phyloP scores from a whole-genome alignment of 371 early-diverging fungal genomes.

The Rhizomucor pusillus region DNA sequence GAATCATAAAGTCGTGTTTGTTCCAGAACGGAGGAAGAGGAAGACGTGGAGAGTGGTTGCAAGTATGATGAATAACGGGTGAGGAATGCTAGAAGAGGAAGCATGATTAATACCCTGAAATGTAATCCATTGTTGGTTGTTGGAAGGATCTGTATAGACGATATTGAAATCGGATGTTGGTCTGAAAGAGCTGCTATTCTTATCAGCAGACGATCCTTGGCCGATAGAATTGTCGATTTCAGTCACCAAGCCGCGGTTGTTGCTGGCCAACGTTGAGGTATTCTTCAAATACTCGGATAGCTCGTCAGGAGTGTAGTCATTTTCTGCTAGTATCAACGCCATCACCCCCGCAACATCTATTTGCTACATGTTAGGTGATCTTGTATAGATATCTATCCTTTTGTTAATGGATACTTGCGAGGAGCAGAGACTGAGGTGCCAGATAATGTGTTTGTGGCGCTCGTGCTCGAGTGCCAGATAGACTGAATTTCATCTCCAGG shows the following conservation, averaged over 20 bases:
- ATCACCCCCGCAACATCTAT: slow-evolving; percentile 44
- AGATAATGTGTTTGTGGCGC: slow-evolving; percentile 39
- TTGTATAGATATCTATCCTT: background rate
- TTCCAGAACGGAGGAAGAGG: background rate
- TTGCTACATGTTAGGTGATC: background rate
- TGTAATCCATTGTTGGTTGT: too few species aligned
- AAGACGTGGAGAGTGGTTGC: background rate
- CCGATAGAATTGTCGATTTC: background rate
- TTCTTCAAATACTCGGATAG: slow-evolving; percentile 21
- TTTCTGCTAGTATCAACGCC: slow-evolving; percentile 35
- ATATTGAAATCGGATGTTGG: slow-evolving; percentile 1
- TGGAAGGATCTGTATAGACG: background rate
- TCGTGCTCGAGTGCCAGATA: slow-evolving; percentile 40
- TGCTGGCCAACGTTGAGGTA: slow-evolving; percentile 23
- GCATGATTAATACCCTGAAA: too few species aligned
- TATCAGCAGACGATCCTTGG: background rate
- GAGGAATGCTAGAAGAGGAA: background rate
- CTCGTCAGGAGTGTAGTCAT: slow-evolving; percentile 33
- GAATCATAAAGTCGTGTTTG: too few species aligned
- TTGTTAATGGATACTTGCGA: slow-evolving; percentile 36
- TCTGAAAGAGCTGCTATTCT: background rate
- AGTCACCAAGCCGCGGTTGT: slow-evolving; percentile 5
- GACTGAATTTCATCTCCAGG: slow-evolving; percentile 81
- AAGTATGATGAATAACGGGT: background rate
- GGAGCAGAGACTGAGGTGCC: slow-evolving; percentile 85